phyloP scores from a whole-genome alignment of 73 alveolate species.

The Effrenium voratum region DNA sequence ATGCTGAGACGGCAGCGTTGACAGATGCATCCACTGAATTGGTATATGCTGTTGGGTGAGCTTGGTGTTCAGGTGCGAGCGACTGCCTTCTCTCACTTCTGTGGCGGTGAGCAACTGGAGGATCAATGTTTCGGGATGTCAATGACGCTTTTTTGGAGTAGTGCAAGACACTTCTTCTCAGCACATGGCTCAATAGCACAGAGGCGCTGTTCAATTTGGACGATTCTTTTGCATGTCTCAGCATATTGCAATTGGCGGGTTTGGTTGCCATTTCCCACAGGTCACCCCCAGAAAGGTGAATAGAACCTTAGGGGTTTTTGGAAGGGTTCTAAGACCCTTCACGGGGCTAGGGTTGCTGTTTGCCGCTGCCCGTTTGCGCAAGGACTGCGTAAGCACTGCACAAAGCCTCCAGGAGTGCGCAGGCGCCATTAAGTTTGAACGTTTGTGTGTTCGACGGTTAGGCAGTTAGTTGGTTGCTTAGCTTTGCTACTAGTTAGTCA shows the following conservation, averaged over 20 bases:
- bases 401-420: not conserved
- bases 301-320: too few relatives aligned
- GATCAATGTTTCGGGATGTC: not conserved
- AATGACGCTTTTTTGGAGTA: not conserved
- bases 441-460: not conserved
- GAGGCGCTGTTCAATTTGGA: not conserved
- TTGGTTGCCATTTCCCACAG: too few relatives aligned
- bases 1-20: too few relatives aligned
- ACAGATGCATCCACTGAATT: too few relatives aligned
- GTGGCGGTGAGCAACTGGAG: constrained; percentile 79
- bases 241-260: not conserved
- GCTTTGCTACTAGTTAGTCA: too few relatives aligned
- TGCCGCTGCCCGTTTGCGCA: not conserved
- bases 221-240: not conserved
- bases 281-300: too few relatives aligned
- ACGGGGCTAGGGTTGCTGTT: too few relatives aligned
- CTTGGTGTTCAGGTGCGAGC: not conserved
- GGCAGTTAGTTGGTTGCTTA: too few relatives aligned
- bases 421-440: not conserved
- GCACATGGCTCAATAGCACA: not conserved
- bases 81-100: constrained; percentile 71
- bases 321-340: too few relatives aligned
- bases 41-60: not conserved
- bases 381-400: not conserved
- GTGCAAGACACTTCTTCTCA: not conserved